These are phyloP conservation scores for Austroboletus novae-zelandiae DNA, from an alignment of 1,284 basidiomycete species.

Conservation along the genomic window DNA sequence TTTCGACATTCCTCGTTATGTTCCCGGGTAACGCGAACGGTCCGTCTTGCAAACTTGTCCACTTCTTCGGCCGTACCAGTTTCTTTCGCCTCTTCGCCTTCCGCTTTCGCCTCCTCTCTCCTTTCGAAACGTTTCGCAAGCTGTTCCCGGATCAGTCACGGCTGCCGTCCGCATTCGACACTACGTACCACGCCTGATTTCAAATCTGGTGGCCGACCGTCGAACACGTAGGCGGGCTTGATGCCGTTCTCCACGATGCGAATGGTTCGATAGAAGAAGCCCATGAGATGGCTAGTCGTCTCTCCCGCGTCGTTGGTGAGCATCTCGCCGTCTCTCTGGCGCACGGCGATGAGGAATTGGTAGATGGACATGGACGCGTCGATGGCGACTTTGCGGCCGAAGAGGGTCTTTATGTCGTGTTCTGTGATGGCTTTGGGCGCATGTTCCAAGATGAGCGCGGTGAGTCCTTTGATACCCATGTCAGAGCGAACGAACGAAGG, in stretches of 20 bases:
- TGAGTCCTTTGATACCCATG: conserved; percentile 94
- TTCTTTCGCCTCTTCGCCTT: conserved; percentile 95
- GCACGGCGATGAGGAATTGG: conserved; percentile 97
- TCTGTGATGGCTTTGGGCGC: conserved; percentile 86
- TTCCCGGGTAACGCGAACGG: conserved; percentile 92
- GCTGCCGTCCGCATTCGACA: no score
- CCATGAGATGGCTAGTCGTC: conserved; percentile 97
- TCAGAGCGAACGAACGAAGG: not conserved
- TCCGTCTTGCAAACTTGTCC: conserved; percentile 87
- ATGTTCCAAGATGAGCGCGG: conserved; percentile 84
- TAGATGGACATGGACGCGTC: conserved; percentile 97
- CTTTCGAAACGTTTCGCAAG: conserved; percentile 90
- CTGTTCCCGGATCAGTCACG: conserved; percentile 38
- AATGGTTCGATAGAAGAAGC: conserved; percentile 96
- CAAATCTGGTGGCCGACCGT: conserved; percentile 96
- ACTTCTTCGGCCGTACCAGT: conserved; percentile 88
- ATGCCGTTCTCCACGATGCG: conserved; percentile 99
- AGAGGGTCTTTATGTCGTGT: conserved; percentile 95
- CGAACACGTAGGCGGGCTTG: conserved; percentile 98
- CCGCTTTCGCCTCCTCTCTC: conserved; percentile 91
- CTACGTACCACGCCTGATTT: conserved; percentile 90
- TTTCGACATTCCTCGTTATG: conserved; percentile 96
- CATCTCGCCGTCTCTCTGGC: conserved; percentile 95
- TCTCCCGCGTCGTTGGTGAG: conserved; percentile 96
- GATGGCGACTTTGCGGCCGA: conserved; percentile 97